These are phyloP conservation scores for Arxiozyma telluris DNA, from an alignment of 1,139 yeast species.

Conservation along the genomic window DNA sequence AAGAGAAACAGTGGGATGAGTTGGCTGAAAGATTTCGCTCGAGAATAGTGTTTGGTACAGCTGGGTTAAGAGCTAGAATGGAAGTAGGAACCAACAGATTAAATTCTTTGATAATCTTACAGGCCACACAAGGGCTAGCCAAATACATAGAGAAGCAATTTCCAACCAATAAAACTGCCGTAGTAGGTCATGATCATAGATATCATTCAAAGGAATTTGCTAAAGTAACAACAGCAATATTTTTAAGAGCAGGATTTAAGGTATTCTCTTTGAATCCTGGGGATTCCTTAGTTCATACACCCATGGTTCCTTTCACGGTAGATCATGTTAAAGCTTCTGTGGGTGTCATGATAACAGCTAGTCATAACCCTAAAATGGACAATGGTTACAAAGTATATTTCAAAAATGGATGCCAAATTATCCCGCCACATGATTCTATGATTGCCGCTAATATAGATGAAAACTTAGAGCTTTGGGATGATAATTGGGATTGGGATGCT, in stretches of 20 bases:
- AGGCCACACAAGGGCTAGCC: conserved; percentile 88
- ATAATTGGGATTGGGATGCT: conserved; percentile 40
- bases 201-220: conserved; percentile 75
- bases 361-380: conserved; percentile 89
- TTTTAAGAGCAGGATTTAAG: conserved; percentile 54
- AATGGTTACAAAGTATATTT: conserved; percentile 95
- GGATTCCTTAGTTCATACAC: conserved; percentile 59
- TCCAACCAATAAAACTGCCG: conserved; percentile 42
- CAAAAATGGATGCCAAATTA: conserved; percentile 89
- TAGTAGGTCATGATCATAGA: conserved; percentile 88
- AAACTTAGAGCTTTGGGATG: conserved; percentile 55
- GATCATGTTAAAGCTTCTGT: conserved; percentile 55
- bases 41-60: conserved; percentile 84
- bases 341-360: conserved; percentile 95
- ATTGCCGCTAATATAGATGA: conserved; percentile 57
- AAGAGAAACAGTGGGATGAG: conserved; percentile 34
- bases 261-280: conserved; percentile 58
- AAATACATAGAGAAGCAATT: conserved; percentile 41
- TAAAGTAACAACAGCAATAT: conserved; percentile 65
- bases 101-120: conserved; percentile 84
- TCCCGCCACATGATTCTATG: conserved; percentile 76
- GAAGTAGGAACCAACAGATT: conserved; percentile 82
- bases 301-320: conserved; percentile 83
- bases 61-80: conserved; percentile 82
- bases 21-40: conserved; percentile 40